phyloP scores from a whole-genome alignment of 2,329 filamentous ascomycete species.

The Chaetomium globosum region DNA sequence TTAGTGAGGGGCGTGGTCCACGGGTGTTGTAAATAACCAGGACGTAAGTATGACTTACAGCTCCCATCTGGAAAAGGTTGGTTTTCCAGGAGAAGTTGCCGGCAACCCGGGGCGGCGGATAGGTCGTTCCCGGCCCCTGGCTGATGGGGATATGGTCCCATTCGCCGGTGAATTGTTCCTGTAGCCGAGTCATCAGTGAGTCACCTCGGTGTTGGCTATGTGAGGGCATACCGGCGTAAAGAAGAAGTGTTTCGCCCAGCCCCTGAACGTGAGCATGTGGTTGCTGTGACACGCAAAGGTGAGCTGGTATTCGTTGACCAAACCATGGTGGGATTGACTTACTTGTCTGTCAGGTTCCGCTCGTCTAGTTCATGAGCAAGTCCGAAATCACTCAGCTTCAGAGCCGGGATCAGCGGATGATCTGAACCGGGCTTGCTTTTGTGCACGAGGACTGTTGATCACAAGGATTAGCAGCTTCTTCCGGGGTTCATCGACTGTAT shows the following conservation, averaged over 20 bases:
- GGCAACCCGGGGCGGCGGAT: neutral
- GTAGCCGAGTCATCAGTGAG: neutral
- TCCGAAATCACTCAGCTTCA: neutral
- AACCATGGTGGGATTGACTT: neutral
- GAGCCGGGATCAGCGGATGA: neutral
- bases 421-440: neutral
- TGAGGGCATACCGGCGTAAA: neutral
- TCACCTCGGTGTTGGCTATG: neutral
- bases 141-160: neutral
- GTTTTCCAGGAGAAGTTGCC: neutral
- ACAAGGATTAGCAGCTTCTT: neutral
- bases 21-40: neutral
- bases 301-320: neutral
- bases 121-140: neutral
- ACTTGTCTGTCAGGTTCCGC: neutral
- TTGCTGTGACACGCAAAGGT: neutral
- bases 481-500: neutral
- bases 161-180: constrained; percentile 7
- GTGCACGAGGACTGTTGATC: neutral
- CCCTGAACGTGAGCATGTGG: neutral
- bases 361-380: neutral
- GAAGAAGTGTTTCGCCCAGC: neutral
- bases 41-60: neutral
- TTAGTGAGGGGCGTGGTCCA: neutral
- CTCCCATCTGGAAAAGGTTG: neutral